Percentiles rank a stretch among this genome's conserved stretches.
Conservation (phyloP, 106 monocot genomes). For the Apostasia ramifera region DNA sequence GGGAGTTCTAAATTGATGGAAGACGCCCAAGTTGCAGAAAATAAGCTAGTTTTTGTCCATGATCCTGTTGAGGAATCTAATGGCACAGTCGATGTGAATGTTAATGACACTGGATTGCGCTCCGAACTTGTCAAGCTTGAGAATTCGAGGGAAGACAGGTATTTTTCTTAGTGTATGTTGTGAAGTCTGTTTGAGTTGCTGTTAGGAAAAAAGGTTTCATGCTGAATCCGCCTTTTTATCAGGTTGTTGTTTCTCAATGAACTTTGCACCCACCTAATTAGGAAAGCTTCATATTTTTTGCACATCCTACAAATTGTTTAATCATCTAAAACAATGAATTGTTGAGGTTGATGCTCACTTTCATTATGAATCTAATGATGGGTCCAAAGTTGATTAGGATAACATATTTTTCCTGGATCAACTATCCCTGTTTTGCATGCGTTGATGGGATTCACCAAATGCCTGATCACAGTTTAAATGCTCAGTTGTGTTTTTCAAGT, state of each 20-base stretch:
- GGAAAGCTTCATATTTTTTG: too few species aligned
- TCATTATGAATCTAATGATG: neutral
- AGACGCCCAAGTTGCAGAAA: conserved; percentile 1
- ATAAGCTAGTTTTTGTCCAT: neutral
- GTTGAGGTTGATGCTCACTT: neutral
- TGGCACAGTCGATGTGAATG: neutral
- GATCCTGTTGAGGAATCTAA: neutral
- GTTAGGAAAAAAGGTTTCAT: neutral
- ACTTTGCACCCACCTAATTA: too few species aligned
- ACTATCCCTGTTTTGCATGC: neutral
- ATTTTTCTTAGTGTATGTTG: conserved; percentile 5
- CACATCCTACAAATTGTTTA: too few species aligned
- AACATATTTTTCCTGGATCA: neutral
- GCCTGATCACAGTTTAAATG: neutral
- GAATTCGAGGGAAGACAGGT: conserved; percentile 24
- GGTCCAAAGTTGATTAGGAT: neutral
- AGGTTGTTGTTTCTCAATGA: too few species aligned
- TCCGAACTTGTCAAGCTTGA: neutral
- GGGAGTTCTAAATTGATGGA: conserved; percentile 3
- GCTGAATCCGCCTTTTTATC: neutral
- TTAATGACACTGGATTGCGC: neutral
- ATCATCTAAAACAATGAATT: neutral
- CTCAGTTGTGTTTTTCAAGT: conserved; percentile 46
- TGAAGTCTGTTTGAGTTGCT: neutral
- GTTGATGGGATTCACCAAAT: neutral